Percentiles rank a stretch among this genome's conserved stretches.
These are phyloP conservation scores for Cyphellophora attinorum DNA, from an alignment of 2,329 filamentous ascomycete species.

Conservation along the genomic window DNA sequence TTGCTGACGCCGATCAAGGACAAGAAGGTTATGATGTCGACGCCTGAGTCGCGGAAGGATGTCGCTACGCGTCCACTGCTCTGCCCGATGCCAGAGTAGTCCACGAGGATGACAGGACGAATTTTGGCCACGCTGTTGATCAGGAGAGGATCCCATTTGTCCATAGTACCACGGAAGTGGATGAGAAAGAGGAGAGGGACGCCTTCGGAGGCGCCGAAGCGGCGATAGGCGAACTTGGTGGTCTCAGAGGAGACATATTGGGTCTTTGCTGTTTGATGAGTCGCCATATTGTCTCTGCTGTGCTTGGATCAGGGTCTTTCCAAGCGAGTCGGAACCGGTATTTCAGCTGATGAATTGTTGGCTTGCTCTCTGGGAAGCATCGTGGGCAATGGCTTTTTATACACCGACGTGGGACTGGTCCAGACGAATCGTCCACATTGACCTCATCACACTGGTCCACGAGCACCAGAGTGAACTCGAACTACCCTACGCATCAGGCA, in stretches of 20 bases:
- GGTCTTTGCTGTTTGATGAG: conserved; percentile 18
- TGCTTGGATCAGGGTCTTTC: no score
- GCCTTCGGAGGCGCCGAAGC: conserved; percentile 12
- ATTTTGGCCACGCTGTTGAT: conserved; percentile 34
- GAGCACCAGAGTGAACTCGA: no score
- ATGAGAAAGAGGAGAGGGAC: conserved; percentile 19
- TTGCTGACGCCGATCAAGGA: conserved; percentile 23
- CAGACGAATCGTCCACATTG: no score
- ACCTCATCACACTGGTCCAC: no score
- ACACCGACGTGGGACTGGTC: no score
- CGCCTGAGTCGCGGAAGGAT: conserved; percentile 28
- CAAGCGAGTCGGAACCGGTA: no score
- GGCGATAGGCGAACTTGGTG: conserved; percentile 19
- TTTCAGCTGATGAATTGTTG: no score
- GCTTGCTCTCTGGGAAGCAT: no score
- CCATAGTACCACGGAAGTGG: conserved; percentile 22
- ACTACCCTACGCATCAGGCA: no score
- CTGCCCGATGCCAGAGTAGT: conserved; percentile 40
- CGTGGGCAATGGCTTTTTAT: no score
- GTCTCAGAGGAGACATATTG: conserved; percentile 15
- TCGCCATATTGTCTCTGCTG: no score
- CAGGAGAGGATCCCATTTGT: conserved; percentile 30
- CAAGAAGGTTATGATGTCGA: conserved; percentile 20
- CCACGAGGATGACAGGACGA: conserved; percentile 37
- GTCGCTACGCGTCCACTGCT: conserved; percentile 33